A percentile compares a stretch with the other conserved stretches of the same genome.
These are phyloP conservation scores for Paecilomyces variotii DNA, from an alignment of 2,329 filamentous ascomycete species.

Conservation along the genomic window DNA sequence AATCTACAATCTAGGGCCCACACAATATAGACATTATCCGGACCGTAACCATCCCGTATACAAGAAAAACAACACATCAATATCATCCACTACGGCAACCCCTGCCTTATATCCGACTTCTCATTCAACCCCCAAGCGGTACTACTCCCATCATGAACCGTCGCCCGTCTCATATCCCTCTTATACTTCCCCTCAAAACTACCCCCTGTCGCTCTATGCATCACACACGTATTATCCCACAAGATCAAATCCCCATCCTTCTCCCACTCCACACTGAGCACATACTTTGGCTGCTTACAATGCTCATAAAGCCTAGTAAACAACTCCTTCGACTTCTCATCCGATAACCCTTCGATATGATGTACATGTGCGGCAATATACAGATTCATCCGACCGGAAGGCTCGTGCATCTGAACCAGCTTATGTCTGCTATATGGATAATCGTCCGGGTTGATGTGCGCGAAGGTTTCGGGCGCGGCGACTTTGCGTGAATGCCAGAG, in stretches of 20 bases:
- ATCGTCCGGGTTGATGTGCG: constrained; percentile 34
- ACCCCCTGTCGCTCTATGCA: constrained; percentile 47
- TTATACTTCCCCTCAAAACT: constrained; percentile 41
- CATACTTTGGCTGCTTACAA: constrained; percentile 41
- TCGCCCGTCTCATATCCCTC: constrained; percentile 50
- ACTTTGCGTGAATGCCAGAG: constrained; percentile 46
- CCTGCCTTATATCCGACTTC: constrained; percentile 17
- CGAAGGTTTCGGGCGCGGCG: constrained; percentile 43
- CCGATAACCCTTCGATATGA: constrained; percentile 38
- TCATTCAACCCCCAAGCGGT: constrained; percentile 40
- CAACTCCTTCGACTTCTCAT: constrained; percentile 27
- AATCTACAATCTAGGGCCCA: no score
- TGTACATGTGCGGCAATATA: constrained; percentile 48
- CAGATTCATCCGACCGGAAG: constrained; percentile 43
- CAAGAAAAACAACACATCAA: not conserved
- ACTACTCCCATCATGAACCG: constrained; percentile 43
- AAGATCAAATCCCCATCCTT: constrained; percentile 45
- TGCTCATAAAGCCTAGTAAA: constrained; percentile 34
- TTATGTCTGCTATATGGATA: constrained; percentile 38
- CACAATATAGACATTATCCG: no score
- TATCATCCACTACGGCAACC: constrained; percentile 14
- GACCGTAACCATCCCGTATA: not conserved
- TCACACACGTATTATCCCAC: constrained; percentile 53
- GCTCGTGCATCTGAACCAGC: constrained; percentile 45
- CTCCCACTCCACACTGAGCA: constrained; percentile 42